Evolutionary conservation across 2,329 filamentous ascomycete genomes (phyloP).

Genomic region (Clarireedia paspali): DNA sequence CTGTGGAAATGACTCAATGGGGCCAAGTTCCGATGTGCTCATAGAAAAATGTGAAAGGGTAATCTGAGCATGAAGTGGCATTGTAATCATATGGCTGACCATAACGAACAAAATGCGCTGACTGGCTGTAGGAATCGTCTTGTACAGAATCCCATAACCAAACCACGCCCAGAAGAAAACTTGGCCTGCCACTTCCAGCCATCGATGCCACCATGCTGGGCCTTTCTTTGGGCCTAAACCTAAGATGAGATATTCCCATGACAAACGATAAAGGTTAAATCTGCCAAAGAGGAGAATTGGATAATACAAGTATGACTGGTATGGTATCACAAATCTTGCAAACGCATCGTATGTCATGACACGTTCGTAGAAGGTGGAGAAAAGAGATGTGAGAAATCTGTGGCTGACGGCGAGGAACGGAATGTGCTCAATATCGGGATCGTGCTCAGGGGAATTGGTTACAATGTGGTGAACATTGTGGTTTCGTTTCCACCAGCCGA

Average conservation of each 20-base stretch:
- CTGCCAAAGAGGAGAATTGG: slow-evolving; percentile 71
- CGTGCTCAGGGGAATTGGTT: slow-evolving; percentile 90
- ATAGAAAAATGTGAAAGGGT: slow-evolving; percentile 90
- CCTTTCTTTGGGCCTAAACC: slow-evolving; percentile 67
- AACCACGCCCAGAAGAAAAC: slow-evolving; percentile 82
- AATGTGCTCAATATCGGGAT: slow-evolving; percentile 89
- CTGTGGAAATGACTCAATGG: slow-evolving; percentile 79
- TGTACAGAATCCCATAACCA: slow-evolving; percentile 74
- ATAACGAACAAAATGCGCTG: slow-evolving; percentile 68
- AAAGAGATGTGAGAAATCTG: slow-evolving; percentile 63
- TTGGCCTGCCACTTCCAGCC: slow-evolving; percentile 69
- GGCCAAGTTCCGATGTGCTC: slow-evolving; percentile 81
- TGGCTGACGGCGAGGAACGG: slow-evolving; percentile 85
- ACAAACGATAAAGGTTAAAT: slow-evolving; percentile 80
- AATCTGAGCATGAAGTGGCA: slow-evolving; percentile 81
- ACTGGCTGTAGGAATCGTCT: slow-evolving; percentile 59
- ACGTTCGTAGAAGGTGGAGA: slow-evolving; percentile 76
- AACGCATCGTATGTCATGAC: slow-evolving; percentile 70
- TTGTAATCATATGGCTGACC: slow-evolving; percentile 72
- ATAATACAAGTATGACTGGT: slow-evolving; percentile 80
- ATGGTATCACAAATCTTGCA: slow-evolving; percentile 62
- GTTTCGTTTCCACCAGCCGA: slow-evolving; percentile 96
- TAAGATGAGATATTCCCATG: slow-evolving; percentile 67
- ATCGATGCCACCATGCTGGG: slow-evolving; percentile 75
- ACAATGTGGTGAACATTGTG: slow-evolving; percentile 97